These are phyloP conservation scores for Lindgomyces ingoldianus DNA, from an alignment of 495 filamentous ascomycete genomes.

Conservation along the genomic window DNA sequence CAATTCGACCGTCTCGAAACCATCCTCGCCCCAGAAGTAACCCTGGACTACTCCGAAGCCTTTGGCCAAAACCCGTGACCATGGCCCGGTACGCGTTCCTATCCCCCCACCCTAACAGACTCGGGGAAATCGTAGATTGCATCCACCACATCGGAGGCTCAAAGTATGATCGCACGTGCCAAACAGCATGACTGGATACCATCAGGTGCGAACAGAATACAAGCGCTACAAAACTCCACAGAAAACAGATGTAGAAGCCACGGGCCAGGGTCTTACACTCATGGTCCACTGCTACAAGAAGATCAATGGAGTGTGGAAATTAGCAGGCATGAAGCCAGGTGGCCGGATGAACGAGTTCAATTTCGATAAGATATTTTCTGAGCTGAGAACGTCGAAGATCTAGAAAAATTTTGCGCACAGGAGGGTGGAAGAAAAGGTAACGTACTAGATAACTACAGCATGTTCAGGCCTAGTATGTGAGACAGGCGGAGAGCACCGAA, in stretches of 20 bases:
- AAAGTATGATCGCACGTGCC: slow-evolving; percentile 10
- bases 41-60: background rate
- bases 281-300: slow-evolving; percentile 12
- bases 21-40: background rate
- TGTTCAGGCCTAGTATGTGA: too few relatives aligned
- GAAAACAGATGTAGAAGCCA: slow-evolving; percentile 7
- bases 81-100: background rate
- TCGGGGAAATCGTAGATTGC: background rate
- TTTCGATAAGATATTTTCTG: slow-evolving; percentile 7
- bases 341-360: slow-evolving; percentile 13
- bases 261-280: slow-evolving; percentile 1
- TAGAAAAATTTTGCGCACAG: background rate
- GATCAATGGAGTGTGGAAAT: slow-evolving; percentile 8
- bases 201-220: slow-evolving; percentile 8
- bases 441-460: too few relatives aligned
- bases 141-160: background rate
- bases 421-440: too few relatives aligned
- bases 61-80: background rate
- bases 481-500: too few relatives aligned
- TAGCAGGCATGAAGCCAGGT: background rate
- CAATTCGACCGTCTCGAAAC: background rate
- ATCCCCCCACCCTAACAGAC: background rate
- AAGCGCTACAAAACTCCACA: slow-evolving; percentile 7
- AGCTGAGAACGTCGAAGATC: slow-evolving; percentile 1
- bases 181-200: background rate